Evolutionary conservation across 1,139 yeast genomes (phyloP).

Genomic region (Tardiomyces depauwii): DNA sequence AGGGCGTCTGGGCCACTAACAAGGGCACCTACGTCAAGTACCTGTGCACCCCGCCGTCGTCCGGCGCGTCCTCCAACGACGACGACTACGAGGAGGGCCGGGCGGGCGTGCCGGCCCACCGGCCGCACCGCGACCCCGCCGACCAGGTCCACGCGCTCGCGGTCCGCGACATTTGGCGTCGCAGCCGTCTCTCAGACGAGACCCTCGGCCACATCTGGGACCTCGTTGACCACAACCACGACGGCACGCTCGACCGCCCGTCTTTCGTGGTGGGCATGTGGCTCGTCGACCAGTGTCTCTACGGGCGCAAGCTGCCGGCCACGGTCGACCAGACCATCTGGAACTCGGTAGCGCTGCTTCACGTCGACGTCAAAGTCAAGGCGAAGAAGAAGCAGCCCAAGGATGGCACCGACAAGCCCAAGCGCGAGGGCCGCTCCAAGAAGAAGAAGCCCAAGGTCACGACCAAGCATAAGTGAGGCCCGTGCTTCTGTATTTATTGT

Average conservation of each 20-base stretch:
- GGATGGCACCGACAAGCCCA: neutral
- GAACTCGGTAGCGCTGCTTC: slow-evolving; percentile 31
- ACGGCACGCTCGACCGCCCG: slow-evolving; percentile 67
- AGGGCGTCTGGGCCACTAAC: slow-evolving; percentile 89
- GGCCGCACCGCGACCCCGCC: slow-evolving; percentile 15
- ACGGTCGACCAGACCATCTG: slow-evolving; percentile 30
- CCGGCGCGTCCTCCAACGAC: neutral
- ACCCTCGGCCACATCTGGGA: slow-evolving; percentile 63
- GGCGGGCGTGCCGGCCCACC: neutral
- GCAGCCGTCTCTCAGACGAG: slow-evolving; percentile 61
- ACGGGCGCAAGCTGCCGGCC: slow-evolving; percentile 80
- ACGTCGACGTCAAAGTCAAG: slow-evolving; percentile 27
- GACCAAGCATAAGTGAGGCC: slow-evolving; percentile 1
- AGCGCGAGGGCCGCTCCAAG: slow-evolving; percentile 1
- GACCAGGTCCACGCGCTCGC: slow-evolving; percentile 54
- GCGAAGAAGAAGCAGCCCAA: slow-evolving; percentile 10
- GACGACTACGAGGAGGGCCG: neutral
- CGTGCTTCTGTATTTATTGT: neutral
- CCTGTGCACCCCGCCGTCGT: slow-evolving; percentile 10
- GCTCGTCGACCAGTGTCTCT: slow-evolving; percentile 91
- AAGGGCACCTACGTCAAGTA: slow-evolving; percentile 48
- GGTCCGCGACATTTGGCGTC: slow-evolving; percentile 67
- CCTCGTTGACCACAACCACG: slow-evolving; percentile 63
- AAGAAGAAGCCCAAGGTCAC: slow-evolving; percentile 2
- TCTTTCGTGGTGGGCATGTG: slow-evolving; percentile 92